Evolutionary conservation across 202 grass and related monocot species (phyloP).

Genomic region (Carex sylvatica): DNA sequence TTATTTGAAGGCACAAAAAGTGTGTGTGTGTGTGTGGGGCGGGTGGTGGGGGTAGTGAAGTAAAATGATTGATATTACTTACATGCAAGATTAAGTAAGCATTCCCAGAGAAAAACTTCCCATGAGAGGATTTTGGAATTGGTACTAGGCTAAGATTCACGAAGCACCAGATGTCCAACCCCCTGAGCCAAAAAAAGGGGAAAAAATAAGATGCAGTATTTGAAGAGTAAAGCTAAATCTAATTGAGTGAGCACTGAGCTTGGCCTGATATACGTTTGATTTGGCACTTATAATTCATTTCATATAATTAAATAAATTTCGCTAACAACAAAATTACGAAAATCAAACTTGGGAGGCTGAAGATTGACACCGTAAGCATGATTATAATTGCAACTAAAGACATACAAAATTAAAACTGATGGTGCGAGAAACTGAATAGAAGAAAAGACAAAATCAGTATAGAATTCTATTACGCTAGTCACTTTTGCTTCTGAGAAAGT

Average conservation of each 20-base stretch:
- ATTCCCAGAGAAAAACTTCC: conserved; percentile 69
- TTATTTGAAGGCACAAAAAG: neutral
- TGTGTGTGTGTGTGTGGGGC: neutral
- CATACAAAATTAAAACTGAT: neutral
- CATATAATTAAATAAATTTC: neutral
- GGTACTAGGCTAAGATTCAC: conserved; percentile 42
- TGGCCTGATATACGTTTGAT: neutral
- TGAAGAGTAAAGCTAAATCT: neutral
- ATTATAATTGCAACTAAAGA: neutral
- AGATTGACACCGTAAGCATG: neutral
- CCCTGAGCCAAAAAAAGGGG: conserved; percentile 33
- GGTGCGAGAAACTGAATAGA: neutral
- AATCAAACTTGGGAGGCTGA: neutral
- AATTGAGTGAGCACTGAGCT: neutral
- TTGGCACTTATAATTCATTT: neutral
- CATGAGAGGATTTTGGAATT: conserved; percentile 53
- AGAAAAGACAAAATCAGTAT: neutral
- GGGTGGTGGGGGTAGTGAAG: neutral
- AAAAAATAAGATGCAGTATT: conserved; percentile 8
- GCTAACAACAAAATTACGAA: neutral
- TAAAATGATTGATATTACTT: neutral
- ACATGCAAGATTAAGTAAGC: conserved; percentile 69
- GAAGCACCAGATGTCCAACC: conserved; percentile 76
- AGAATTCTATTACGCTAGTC: neutral
- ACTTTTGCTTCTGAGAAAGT: neutral